Base-by-base conservation (phyloP, 1,284 basidiomycete genomes). In the Sporisorium sorghi region DNA sequence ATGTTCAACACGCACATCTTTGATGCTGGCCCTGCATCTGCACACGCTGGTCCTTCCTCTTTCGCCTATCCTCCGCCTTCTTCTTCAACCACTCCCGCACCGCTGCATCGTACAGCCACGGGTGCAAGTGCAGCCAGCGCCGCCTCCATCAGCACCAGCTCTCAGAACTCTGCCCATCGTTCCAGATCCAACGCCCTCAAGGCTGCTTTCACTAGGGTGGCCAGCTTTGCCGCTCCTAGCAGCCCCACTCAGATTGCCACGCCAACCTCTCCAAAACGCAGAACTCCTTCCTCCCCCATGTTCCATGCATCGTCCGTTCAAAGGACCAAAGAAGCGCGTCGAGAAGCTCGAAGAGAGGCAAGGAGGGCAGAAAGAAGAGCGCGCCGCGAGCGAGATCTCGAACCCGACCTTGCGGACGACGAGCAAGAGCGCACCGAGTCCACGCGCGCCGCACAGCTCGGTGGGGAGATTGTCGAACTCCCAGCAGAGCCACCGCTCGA, bases 401-500 rank as follows among this genome's bases (percentile, higher is more conserved):
- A 68, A 11, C 37, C 40, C 3, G 30, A 74, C 15, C 56, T 60
- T 7, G 54, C 58, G 2, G 30, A 59, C 24, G 56, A 66, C 39
- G 40, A 74, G 37, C 51, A 52, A 15, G 47, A 70, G 9, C 48
- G 21, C 8, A 21, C 46, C 30, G 33, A 53, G 2, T 57, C 64
- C 17, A 21, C 52, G 9, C 57, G 60, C 8, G 65, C 66, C 17
- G 72, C 62, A 10, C 65, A 74, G 56, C 55, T 74, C 9, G 66
- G 66, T 3, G 72, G 55, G 26, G 62, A 74, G 44, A 66, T 70
- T 37, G 54, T 74, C 24, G 56, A 70, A 28, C 56, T 74, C 5
- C 73, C 68, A 15, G 62, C 54, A 51, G 63, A 67, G 19, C 73
- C 73, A 1, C 73, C 73, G 5, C 54, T 75, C 33, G 73, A 75